Evolutionary conservation across 1,139 yeast species (phyloP).

Genomic region (Yamadazyma spencermartinsiae): DNA sequence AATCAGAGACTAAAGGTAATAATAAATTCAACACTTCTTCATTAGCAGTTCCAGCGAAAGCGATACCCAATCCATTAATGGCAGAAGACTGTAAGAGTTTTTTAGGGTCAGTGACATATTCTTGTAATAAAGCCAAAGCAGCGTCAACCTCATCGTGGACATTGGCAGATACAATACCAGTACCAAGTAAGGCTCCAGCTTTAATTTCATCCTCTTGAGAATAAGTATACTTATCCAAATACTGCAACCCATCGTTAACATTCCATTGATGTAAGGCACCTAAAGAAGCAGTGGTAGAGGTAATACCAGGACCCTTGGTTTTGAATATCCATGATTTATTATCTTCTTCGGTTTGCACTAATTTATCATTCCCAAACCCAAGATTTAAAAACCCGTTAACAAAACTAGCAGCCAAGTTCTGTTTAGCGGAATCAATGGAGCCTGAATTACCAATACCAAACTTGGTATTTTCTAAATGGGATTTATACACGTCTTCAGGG

Average conservation of each 20-base stretch:
- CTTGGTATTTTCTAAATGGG: conserved; percentile 75
- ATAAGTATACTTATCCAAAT: conserved; percentile 84
- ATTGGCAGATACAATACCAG: conserved; percentile 91
- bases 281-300: conserved; percentile 90
- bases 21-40: conserved; percentile 78
- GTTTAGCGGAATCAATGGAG: conserved; percentile 90
- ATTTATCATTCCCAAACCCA: conserved; percentile 86
- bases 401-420: conserved; percentile 92
- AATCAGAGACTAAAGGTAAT: conserved; percentile 85
- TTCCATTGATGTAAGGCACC: conserved; percentile 95
- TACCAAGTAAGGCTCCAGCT: conserved; percentile 96
- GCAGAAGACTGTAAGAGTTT: conserved; percentile 73
- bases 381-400: conserved; percentile 90
- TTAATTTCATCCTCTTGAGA: conserved; percentile 84
- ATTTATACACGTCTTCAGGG: conserved; percentile 93
- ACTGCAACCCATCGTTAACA: conserved; percentile 83
- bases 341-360: conserved; percentile 73
- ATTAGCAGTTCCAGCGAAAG: conserved; percentile 92
- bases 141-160: conserved; percentile 97
- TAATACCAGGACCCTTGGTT: conserved; percentile 90
- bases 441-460: conserved; percentile 59
- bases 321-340: conserved; percentile 84
- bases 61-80: conserved; percentile 87
- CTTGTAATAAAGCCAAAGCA: conserved; percentile 81
- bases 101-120: conserved; percentile 58